Evolutionary conservation across 148 eudicot genomes (phyloP), one percentile per base, ranked within the genome.

Genomic region (Camellia granthamiana): DNA sequence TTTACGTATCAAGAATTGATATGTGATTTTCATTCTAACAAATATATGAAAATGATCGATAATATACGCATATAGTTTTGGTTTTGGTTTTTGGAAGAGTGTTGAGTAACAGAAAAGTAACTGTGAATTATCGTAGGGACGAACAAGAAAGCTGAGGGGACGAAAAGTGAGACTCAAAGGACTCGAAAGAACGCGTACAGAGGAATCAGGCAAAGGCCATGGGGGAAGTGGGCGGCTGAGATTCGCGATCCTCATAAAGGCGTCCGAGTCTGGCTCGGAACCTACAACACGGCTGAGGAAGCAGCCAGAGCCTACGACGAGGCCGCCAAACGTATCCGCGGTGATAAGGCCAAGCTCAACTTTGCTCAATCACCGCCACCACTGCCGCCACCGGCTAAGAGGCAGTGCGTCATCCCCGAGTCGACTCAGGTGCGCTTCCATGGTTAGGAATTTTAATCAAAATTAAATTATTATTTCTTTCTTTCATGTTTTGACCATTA

Each of bases 201-300:
- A 80, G 98, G 98, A 0, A 95, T 95, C 78, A 80, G 98, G 66
- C 90, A 81, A 74, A 83, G 98, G 73, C 96, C 97, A 18, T 95
- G 98, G 98, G 98, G 98, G 3, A 95, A 93, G 84, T 95, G 97
- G 97, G 98, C 98, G 0, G 96, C 98, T 1, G 98, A 95, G 79
- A 95, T 95, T 64, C 93, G 98, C 0, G 98, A 95, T 81, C 98
- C 97, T 0, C 85, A 81, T 0, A 92, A 93, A 61, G 98, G 98
- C 0, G 89, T 81, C 66, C 88, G 98, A 30, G 93, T 93, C 54
- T 95, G 98, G 98, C 97, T 95, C 52, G 98, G 98, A 6, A 95
- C 98, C 21, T 95, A 84, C 90, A 87, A 84, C 87, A 82, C 97
- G 2, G 84, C 94, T 1, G 97, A 93, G 77, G 90, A 89, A 72